These are phyloP conservation scores for Syzygium aqueum DNA, from an alignment of 345 rosid genomes.

Conservation along the genomic window DNA sequence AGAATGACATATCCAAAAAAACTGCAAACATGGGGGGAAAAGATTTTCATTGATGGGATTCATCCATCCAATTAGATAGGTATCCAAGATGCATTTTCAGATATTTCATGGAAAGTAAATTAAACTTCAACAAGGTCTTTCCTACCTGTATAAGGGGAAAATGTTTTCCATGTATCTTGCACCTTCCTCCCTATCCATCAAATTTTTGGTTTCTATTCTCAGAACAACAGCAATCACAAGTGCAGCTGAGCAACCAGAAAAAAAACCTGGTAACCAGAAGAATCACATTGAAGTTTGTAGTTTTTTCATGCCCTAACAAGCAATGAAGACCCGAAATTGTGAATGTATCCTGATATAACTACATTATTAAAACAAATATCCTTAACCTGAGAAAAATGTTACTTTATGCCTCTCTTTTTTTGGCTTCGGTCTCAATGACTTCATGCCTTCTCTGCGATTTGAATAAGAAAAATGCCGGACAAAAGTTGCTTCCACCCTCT, in stretches of 20 bases:
- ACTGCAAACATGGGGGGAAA: conserved; percentile 28
- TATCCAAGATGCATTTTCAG: not conserved
- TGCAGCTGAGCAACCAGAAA: conserved; percentile 53
- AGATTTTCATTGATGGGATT: not conserved
- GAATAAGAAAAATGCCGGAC: conserved; percentile 56
- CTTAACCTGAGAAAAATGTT: conserved; percentile 53
- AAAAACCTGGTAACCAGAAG: conserved; percentile 37
- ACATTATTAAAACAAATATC: not conserved
- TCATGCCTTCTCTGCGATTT: conserved; percentile 52
- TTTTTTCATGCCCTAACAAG: not conserved
- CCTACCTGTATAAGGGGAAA: conserved; percentile 70
- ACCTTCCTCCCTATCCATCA: conserved; percentile 36
- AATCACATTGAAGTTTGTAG: not conserved
- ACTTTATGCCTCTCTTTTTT: conserved; percentile 56
- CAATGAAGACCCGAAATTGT: not conserved
- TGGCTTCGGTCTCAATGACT: conserved; percentile 44
- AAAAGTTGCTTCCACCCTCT: conserved; percentile 55
- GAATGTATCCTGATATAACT: not conserved
- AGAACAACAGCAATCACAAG: conserved; percentile 43
- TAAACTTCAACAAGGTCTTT: not conserved
- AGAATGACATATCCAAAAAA: conserved; percentile 50
- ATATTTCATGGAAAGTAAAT: not conserved
- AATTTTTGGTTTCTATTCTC: conserved; percentile 38
- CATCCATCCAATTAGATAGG: not conserved
- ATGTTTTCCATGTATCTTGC: conserved; percentile 48